Evolutionary conservation across 148 eudicot genomes (phyloP).

Genomic region (Pharnaceum exiguum): DNA sequence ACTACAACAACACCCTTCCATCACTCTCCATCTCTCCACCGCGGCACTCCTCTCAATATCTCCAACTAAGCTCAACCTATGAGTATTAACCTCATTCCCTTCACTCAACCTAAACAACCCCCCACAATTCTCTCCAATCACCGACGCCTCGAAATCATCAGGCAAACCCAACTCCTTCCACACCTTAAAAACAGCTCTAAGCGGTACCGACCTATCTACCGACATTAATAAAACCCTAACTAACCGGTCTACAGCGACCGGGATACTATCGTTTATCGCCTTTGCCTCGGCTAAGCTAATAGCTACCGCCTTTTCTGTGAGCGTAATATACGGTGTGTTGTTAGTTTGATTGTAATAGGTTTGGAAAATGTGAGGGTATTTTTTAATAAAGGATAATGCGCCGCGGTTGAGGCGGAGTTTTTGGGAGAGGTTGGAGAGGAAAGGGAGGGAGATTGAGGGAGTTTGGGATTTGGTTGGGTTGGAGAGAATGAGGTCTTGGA

Average conservation of each 20-base stretch:
- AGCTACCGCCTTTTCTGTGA: constrained; percentile 38
- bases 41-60: constrained; percentile 44
- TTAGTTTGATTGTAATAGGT: constrained; percentile 40
- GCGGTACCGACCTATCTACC: constrained; percentile 44
- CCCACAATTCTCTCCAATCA: constrained; percentile 48
- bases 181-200: constrained; percentile 78
- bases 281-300: constrained; percentile 39
- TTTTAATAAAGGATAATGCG: constrained; percentile 64
- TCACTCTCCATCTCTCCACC: too few relatives aligned
- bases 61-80: constrained; percentile 49
- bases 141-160: constrained; percentile 86
- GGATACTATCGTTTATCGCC: constrained; percentile 33
- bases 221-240: constrained; percentile 72
- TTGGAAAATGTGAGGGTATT: constrained; percentile 67
- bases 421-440: constrained; percentile 75
- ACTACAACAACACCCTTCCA: too few relatives aligned
- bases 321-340: constrained; percentile 43
- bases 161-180: constrained; percentile 90
- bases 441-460: constrained; percentile 64
- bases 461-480: constrained; percentile 49
- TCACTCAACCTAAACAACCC: constrained; percentile 49
- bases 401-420: constrained; percentile 84
- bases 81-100: constrained; percentile 77
- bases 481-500: constrained; percentile 82
- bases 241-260: constrained; percentile 46